Conservation (phyloP, 768 basidiomycete genomes). For the Dioszegia crocea region DNA sequence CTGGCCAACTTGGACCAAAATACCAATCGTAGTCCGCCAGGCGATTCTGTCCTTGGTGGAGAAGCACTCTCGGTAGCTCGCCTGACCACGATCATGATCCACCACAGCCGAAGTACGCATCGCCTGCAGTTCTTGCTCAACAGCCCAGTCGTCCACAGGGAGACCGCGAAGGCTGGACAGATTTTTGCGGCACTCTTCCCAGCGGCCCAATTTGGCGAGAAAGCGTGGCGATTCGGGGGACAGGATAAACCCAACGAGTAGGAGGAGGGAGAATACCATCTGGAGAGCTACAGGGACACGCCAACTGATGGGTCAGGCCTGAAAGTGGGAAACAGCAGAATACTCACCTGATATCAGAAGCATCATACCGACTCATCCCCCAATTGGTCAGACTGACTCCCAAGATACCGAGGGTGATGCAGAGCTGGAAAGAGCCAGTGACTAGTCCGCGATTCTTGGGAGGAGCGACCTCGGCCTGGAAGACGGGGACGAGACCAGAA, state of each 20-base stretch:
- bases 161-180: constrained; percentile 64
- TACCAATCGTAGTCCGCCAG: constrained; percentile 73
- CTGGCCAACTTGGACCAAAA: constrained; percentile 68
- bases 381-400: constrained; percentile 45
- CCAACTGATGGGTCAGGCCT: constrained; percentile 20
- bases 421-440: constrained; percentile 47
- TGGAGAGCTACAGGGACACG: constrained; percentile 55
- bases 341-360: constrained; percentile 34
- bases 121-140: constrained; percentile 55
- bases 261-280: constrained; percentile 72
- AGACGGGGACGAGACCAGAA: constrained; percentile 38
- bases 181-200: constrained; percentile 59
- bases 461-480: constrained; percentile 42
- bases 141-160: constrained; percentile 55
- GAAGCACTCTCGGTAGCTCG: constrained; percentile 67
- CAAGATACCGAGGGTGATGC: constrained; percentile 48
- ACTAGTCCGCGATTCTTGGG: constrained; percentile 37
- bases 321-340: no score
- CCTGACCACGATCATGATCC: constrained; percentile 61
- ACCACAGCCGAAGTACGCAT: constrained; percentile 61
- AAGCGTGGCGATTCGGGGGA: constrained; percentile 75
- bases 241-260: constrained; percentile 65
- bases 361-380: constrained; percentile 38
- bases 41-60: constrained; percentile 59
- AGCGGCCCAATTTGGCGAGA: constrained; percentile 64